Base-by-base conservation (phyloP, 306 rosid species). In the Sechiopsis laciniata region DNA sequence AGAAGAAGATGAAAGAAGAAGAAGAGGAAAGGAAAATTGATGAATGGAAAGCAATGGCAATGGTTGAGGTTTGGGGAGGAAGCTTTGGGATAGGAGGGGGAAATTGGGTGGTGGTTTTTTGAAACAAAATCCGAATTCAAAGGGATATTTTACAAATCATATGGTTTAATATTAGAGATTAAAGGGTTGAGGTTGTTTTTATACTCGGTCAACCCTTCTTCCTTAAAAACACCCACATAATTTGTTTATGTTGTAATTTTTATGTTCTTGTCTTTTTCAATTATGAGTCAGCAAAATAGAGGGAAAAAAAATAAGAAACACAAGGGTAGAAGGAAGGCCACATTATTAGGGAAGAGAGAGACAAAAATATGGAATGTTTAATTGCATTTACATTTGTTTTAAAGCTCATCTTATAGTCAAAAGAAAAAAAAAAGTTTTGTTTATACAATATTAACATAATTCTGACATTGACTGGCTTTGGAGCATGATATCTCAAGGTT, bases 11-110 rank as follows among this genome's bases (percentile, higher is more conserved):
- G 55, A 8, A 6, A 12, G 76, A 4, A 71, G 74, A 37, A 76
- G 37, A 32, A 71, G 16, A 71, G 80, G 69, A 77, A 55, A 61
- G 19, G 73, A 19, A 51, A 64, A 65, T 17, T 29, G 19, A 7
- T 11, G 13, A 61, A 61, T 29, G 67, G 10, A 61, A 45, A 29
- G 21, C 32, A 32, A 61, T 7, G 46, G 65, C 6, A 22, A 59
- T 22, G 65, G 46, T 2, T 61, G 67, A 7, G 46, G 67, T 2
- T 61, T 7, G n/a, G n/a, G 42, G 65, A 14, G 37, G 3, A 15
- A 29, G 67, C 67, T 29, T 61, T 45, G 67, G 11, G 67, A 14
- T 15, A 58, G 64, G 64, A 58, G 64, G 64, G n/a, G 37, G 45
- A 0, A 15, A 14, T 61, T 61, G 67, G 67, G 0, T 61, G 45